These are phyloP conservation scores for Vitis rupestris DNA, from an alignment of 164 flowering plant species.

Conservation along the genomic window DNA sequence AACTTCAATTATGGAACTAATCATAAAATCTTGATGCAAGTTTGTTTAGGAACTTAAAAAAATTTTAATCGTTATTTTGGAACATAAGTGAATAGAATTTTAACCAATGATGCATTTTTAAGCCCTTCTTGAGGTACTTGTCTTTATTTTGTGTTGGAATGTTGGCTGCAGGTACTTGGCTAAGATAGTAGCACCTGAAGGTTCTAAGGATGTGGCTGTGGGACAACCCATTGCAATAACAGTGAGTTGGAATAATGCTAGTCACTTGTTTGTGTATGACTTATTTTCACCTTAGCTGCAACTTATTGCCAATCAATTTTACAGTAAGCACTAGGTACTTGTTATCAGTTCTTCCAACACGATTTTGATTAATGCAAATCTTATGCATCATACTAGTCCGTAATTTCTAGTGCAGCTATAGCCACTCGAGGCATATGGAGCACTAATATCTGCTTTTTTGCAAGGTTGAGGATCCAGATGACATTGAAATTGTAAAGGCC, in stretches of 20 bases:
- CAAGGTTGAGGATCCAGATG: constrained; percentile 80
- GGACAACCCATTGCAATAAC: constrained; percentile 91
- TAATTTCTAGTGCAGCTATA: neutral
- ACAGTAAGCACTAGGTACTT: too few species aligned
- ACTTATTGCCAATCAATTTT: neutral
- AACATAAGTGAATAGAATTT: neutral
- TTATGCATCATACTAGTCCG: neutral
- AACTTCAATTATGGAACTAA: too few species aligned
- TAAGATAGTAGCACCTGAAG: constrained; percentile 85
- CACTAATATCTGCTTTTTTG: constrained; percentile 8
- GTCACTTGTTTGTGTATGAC: neutral
- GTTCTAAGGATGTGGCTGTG: constrained; percentile 87
- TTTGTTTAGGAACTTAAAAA: too few species aligned
- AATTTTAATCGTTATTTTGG: neutral
- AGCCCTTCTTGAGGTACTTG: neutral
- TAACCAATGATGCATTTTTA: neutral
- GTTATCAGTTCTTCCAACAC: neutral
- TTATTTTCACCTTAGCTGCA: neutral
- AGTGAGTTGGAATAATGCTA: constrained; percentile 45
- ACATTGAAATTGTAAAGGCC: constrained; percentile 56
- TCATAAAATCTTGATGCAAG: too few species aligned
- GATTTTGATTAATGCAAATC: neutral
- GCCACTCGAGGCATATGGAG: neutral
- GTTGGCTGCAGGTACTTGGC: constrained; percentile 59
- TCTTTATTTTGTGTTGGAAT: constrained; percentile 13